Base-by-base conservation (phyloP, 176 grass and related monocot genomes). In the Pontederia paniculata region DNA sequence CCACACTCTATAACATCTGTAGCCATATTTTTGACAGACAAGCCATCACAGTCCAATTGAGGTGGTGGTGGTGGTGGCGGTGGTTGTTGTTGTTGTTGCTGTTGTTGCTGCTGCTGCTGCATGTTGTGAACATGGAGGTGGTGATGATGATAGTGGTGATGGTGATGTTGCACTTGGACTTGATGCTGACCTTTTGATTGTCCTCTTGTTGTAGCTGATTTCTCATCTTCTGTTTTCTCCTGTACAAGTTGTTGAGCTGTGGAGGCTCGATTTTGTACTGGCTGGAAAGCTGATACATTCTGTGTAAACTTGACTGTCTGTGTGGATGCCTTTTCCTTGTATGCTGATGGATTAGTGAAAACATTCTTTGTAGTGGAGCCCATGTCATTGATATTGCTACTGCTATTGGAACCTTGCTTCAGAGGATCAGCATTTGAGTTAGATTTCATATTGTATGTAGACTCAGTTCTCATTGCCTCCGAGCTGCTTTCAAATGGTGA, bases 331-430 rank as follows among this genome's bases (percentile, higher is more conserved):
- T 70, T 84, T 45, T 81, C 74, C 48, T 80, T 87, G 48, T 52
- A 4, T 15, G 50, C 3, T 9, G 48, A n/a, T 52, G 73, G 70
- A 23, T 85, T 86, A 22, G 82, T 75, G 66, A 65, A 68, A n/a
- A 69, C 73, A 16, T 78, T 86, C 85, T 83, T 89, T 12, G 76
- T 81, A 54, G 82, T 89, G 70, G 90, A 89, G 21, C 76, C 85
- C 82, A 79, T 86, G 71, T 81, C 90, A 44, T 96, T 86, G 66
- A 83, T 83, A 19, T 96, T 74, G 71, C 79, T 83, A 62, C 79
- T 80, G 18, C 69, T 82, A n/a, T 96, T 86, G 11, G 90, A 96
- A 56, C 85, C 82, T 50, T 95, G 85, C 17, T 86, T 90, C 68
- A 76, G 53, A 14, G 67, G 63, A 71, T 69, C 76, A 71, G 58